phyloP scores from a whole-genome alignment of 148 eudicot genomes.

The Dysphania ambrosioides region DNA sequence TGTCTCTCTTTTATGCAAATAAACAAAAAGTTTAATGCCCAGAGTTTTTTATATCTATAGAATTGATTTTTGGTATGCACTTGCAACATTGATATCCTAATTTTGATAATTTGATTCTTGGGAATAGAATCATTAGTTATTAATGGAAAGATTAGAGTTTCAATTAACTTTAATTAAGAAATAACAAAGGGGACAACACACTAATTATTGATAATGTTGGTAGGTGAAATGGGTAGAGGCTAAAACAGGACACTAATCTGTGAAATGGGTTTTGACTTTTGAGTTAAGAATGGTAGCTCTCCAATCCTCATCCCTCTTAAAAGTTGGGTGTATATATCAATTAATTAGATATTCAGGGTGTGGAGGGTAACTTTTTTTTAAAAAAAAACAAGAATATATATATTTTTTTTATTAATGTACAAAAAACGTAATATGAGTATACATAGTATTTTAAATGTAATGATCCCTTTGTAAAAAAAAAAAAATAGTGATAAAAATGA shows the following conservation, averaged over 20 bases:
- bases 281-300: background rate
- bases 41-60: background rate
- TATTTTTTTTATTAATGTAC: no score
- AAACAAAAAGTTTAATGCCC: background rate
- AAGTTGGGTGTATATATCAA: background rate
- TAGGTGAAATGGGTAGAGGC: background rate
- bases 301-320: background rate
- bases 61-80: no score
- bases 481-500: no score
- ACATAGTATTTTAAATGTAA: no score
- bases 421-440: no score
- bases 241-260: background rate
- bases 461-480: no score
- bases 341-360: no score
- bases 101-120: background rate
- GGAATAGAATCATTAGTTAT: background rate
- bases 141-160: no score
- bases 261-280: background rate
- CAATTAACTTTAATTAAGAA: background rate
- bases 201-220: background rate
- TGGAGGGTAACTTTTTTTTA: no score
- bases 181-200: background rate
- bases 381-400: no score
- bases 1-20: background rate
- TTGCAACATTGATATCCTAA: background rate